Conservation (phyloP, 805 yeast genomes). For the Maudiozyma serrabonitensis region DNA sequence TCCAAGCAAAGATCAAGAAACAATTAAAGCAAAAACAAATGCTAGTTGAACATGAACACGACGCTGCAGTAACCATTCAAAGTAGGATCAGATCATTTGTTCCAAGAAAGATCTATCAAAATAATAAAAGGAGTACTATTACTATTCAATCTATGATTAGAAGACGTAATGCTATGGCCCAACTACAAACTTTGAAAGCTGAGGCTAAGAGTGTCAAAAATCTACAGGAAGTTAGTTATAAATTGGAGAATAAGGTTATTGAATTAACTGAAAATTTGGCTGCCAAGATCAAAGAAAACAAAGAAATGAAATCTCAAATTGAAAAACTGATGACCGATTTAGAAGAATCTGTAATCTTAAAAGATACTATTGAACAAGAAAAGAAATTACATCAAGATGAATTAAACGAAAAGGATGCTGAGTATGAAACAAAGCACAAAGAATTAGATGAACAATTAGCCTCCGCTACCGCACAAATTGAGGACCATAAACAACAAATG, state of each 20-base stretch:
- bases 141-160: conserved; percentile 71
- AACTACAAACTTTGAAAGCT: conserved; percentile 54
- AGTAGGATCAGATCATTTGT: conserved; percentile 57
- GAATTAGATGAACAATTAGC: conserved; percentile 46
- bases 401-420: conserved; percentile 35
- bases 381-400: conserved; percentile 44
- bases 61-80: conserved; percentile 67
- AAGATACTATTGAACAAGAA: conserved; percentile 44
- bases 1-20: conserved; percentile 48
- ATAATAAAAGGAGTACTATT: conserved; percentile 46
- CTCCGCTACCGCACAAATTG: conserved; percentile 45
- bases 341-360: conserved; percentile 44
- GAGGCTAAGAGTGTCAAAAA: conserved; percentile 91
- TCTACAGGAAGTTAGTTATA: conserved; percentile 83
- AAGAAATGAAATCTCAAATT: conserved; percentile 55
- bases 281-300: conserved; percentile 72
- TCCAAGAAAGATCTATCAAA: conserved; percentile 46
- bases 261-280: conserved; percentile 83
- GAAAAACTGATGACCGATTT: conserved; percentile 40
- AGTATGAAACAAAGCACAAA: conserved; percentile 41
- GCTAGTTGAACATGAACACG: conserved; percentile 40
- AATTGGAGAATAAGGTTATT: conserved; percentile 94
- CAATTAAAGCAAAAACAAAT: conserved; percentile 43
- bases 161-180: conserved; percentile 60
- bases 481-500: conserved; percentile 48